A percentile compares a stretch with the other conserved stretches of the same genome.
Conservation (phyloP, 768 basidiomycete species). For the Termitomyces sp. region DNA sequence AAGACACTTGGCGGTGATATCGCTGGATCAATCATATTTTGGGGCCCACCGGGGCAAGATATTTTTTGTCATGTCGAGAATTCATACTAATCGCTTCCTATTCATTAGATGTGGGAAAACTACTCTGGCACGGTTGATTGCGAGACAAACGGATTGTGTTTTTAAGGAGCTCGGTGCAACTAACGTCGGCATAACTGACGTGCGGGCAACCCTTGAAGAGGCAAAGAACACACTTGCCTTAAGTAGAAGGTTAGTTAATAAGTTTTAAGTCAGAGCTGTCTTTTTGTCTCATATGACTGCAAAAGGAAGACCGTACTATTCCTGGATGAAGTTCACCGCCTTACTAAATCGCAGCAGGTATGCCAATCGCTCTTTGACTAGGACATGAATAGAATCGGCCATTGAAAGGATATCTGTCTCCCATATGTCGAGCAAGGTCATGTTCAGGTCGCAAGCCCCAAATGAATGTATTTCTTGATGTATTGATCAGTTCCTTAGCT, state of each 20-base stretch:
- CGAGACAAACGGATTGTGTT: conserved; percentile 50
- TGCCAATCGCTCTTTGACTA: background rate
- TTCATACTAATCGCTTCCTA: background rate
- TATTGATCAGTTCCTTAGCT: conserved; percentile 36
- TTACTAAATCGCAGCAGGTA: conserved; percentile 70
- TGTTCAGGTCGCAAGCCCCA: conserved; percentile 48
- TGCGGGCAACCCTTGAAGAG: conserved; percentile 72
- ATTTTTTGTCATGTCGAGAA: background rate
- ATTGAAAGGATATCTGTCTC: conserved; percentile 66
- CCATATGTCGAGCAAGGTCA: conserved; percentile 79
- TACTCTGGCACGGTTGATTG: conserved; percentile 71
- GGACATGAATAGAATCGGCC: background rate
- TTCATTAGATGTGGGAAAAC: conserved; percentile 63
- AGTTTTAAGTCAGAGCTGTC: background rate
- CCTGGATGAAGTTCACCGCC: conserved; percentile 83
- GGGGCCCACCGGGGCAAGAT: conserved; percentile 71
- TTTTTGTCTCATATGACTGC: conserved; percentile 7
- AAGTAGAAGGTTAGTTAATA: conserved; percentile 51
- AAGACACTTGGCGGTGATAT: conserved; percentile 47
- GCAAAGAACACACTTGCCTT: conserved; percentile 64
- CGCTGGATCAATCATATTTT: conserved; percentile 62
- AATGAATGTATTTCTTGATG: background rate
- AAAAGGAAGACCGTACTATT: conserved; percentile 72
- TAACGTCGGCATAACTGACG: conserved; percentile 61
- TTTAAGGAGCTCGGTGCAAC: conserved; percentile 84